These are phyloP conservation scores for Phytophthora meadii DNA, from an alignment of 352 stramenopile species.

Conservation along the genomic window DNA sequence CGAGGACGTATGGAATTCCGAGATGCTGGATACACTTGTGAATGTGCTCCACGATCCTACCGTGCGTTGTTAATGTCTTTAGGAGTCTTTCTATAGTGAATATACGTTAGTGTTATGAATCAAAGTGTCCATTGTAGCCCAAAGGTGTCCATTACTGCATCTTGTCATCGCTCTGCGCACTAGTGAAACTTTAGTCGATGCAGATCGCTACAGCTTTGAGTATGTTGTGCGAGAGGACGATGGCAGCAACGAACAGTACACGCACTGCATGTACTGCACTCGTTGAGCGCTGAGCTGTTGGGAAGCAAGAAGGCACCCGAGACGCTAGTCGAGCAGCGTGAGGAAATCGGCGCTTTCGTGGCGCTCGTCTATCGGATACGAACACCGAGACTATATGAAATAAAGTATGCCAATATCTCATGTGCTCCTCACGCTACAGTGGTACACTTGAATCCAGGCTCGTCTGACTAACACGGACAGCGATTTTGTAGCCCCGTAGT, in stretches of 20 bases:
- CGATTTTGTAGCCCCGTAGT: neutral
- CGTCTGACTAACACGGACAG: slow-evolving; percentile 6
- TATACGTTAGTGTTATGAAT: slow-evolving; percentile 21
- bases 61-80: slow-evolving; percentile 38
- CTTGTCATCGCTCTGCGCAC: slow-evolving; percentile 5
- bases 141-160: slow-evolving; percentile 13
- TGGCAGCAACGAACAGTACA: neutral
- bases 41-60: slow-evolving; percentile 46
- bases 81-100: slow-evolving; percentile 24
- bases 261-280: too few relatives aligned
- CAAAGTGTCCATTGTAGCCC: slow-evolving; percentile 1
- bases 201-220: neutral
- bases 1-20: slow-evolving; percentile 50
- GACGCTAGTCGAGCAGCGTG: neutral
- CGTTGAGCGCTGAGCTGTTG: neutral
- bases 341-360: neutral
- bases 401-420: slow-evolving; percentile 36
- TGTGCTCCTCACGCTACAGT: slow-evolving; percentile 31
- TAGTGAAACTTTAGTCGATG: slow-evolving; percentile 26
- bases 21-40: slow-evolving; percentile 52
- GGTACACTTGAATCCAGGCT: slow-evolving; percentile 11
- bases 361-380: slow-evolving; percentile 5
- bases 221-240: neutral
- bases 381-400: slow-evolving; percentile 24
- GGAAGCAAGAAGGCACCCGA: neutral